A percentile compares a stretch with the other conserved stretches of the same genome.
These are phyloP conservation scores for Suhomyces wounanorum DNA, from an alignment of 1,139 yeast species.

Conservation along the genomic window DNA sequence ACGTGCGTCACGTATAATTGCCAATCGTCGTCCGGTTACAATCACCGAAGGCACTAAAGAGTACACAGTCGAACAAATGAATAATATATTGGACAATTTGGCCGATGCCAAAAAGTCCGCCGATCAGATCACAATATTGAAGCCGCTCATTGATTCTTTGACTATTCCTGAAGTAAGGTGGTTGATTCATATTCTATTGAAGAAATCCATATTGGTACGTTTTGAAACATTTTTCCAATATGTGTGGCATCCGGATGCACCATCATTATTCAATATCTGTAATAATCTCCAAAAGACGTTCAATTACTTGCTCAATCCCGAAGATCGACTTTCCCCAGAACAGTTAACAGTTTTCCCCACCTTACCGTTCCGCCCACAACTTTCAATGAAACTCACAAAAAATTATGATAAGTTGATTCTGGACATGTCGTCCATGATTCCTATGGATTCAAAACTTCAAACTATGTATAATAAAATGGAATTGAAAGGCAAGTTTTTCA, in stretches of 20 bases:
- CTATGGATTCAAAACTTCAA: conserved; percentile 26
- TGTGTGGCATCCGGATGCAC: conserved; percentile 85
- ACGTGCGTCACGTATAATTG: conserved; percentile 35
- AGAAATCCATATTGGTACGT: conserved; percentile 56
- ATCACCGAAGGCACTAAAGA: conserved; percentile 1
- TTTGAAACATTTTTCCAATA: conserved; percentile 62
- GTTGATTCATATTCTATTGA: conserved; percentile 67
- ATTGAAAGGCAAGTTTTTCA: conserved; percentile 50
- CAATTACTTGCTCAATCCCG: conserved; percentile 56
- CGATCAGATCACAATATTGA: conserved; percentile 45
- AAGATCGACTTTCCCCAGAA: conserved; percentile 38
- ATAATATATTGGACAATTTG: conserved; percentile 51
- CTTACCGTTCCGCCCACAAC: conserved; percentile 70
- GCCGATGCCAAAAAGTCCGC: conserved; percentile 39
- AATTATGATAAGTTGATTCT: conserved; percentile 52
- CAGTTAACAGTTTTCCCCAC: conserved; percentile 51
- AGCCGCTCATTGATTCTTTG: conserved; percentile 55
- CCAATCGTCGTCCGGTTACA: conserved; percentile 36
- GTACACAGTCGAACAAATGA: conserved; percentile 56
- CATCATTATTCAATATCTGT: conserved; percentile 64
- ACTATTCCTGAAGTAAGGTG: conserved; percentile 68
- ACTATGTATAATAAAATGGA: conserved; percentile 17
- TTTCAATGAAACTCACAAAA: conserved; percentile 55
- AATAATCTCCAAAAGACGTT: conserved; percentile 65
- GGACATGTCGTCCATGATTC: conserved; percentile 33